A percentile compares a stretch with the other conserved stretches of the same genome.
These are phyloP conservation scores for Citrullus mucosospermus DNA, from an alignment of 306 rosid genomes.

Conservation along the genomic window DNA sequence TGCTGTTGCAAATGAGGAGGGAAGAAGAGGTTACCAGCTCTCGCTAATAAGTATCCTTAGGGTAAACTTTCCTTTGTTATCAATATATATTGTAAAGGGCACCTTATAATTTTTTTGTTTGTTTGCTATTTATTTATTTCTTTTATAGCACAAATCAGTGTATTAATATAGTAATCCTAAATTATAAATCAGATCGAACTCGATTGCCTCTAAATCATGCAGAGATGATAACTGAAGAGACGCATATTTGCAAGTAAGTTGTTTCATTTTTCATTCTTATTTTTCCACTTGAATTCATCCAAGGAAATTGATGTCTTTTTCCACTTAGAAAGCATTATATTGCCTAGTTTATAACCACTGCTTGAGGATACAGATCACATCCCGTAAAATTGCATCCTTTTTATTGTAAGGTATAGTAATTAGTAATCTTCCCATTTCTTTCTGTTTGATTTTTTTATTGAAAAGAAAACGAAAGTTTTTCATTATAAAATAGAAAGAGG, in stretches of 20 bases:
- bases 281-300: background rate
- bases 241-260: slow-evolving; percentile 45
- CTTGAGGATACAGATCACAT: background rate
- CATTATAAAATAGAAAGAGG: too few species aligned
- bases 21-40: too few species aligned
- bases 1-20: too few species aligned
- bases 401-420: background rate
- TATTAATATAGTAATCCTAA: background rate
- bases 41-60: too few species aligned
- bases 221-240: slow-evolving; percentile 39
- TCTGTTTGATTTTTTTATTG: background rate
- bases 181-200: slow-evolving; percentile 44
- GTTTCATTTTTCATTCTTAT: background rate
- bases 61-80: too few species aligned
- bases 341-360: background rate
- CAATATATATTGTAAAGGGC: too few species aligned
- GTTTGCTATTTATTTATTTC: background rate
- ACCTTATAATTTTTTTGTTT: background rate
- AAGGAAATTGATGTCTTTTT: background rate
- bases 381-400: background rate
- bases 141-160: background rate
- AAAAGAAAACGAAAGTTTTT: too few species aligned
- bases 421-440: background rate
- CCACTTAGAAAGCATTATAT: background rate
- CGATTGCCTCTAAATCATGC: slow-evolving; percentile 48